Conservation (phyloP, 2,329 filamentous ascomycete species). For the Aspergillus unguis region DNA sequence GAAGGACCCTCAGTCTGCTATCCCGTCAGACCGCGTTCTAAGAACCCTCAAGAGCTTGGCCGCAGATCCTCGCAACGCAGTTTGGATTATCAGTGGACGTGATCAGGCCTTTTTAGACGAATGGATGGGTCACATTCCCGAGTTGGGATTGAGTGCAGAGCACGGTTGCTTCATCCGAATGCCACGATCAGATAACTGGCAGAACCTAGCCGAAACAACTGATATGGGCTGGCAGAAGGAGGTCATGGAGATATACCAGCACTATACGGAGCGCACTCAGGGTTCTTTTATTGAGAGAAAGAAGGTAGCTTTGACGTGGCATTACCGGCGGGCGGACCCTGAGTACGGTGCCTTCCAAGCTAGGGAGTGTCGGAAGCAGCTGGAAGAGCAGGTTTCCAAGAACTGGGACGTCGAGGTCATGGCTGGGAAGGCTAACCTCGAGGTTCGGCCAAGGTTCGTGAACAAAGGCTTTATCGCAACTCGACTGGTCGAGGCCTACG, state of each 20-base stretch:
- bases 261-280: constrained; percentile 81
- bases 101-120: constrained; percentile 88
- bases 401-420: constrained; percentile 94
- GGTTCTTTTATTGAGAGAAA: constrained; percentile 94
- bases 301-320: constrained; percentile 92
- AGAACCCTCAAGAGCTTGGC: constrained; percentile 75
- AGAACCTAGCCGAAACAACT: constrained; percentile 78
- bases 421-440: constrained; percentile 92
- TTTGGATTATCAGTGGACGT: constrained; percentile 98
- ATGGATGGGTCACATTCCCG: constrained; percentile 85
- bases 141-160: constrained; percentile 91
- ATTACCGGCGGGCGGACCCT: constrained; percentile 87
- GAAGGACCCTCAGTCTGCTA: constrained; percentile 80
- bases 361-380: constrained; percentile 73
- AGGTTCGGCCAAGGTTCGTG: constrained; percentile 93
- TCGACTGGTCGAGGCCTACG: constrained; percentile 73
- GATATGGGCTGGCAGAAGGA: constrained; percentile 93
- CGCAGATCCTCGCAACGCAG: constrained; percentile 73
- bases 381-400: constrained; percentile 71
- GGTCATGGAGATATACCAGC: constrained; percentile 78
- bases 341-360: constrained; percentile 79
- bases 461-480: constrained; percentile 97
- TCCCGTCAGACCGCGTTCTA: constrained; percentile 80
- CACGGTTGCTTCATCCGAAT: constrained; percentile 93
- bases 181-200: constrained; percentile 74